Base-by-base conservation (phyloP, 2,329 filamentous ascomycete species). In the Teratosphaeria nubilosa region DNA sequence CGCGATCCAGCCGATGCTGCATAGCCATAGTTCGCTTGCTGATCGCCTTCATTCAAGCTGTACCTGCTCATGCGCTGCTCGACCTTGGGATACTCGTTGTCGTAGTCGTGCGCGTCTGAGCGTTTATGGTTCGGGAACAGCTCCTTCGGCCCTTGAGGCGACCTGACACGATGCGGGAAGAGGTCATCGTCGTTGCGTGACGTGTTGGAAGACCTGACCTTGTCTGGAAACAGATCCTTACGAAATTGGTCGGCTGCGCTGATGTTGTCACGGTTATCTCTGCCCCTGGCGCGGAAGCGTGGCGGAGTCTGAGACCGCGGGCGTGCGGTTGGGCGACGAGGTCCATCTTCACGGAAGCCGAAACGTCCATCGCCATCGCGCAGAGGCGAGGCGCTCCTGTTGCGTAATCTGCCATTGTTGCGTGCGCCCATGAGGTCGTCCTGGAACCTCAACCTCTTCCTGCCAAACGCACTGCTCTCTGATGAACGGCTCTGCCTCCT, bases 351-450 rank as follows among this genome's bases (percentile, higher is more conserved):
- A n/a, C 68, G 69, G 63, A 80, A 80, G 6, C 77, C 77, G 41
- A 71, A 75, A 4, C 76, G 72, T 20, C 80, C 76, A 56, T 78
- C 75, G 13, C 75, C 78, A 41, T 77, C 76, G 53, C 75, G 71
- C 54, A 64, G 65, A 30, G 83, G 83, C 6, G 83, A 86, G 20
- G 82, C 82, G 68, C 82, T 85, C 62, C 83, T 80, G 65, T 82
- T 76, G 52, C 83, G 78, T 53, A 83, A 59, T 53, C 80, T 76
- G 37, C 80, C 79, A 34, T 72, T 59, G 9, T 63, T 63, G 37
- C 63, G 66, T 63, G 57, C 74, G 68, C 10, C 9, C 55, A 56
- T 32, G 14, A 75, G 61, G 54, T 75, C 73, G 6, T 66, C 63
- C 60, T 56, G n/a, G n/a, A 41, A 24, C 14, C 52, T 56, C 59